Conservation (phyloP, 1,284 basidiomycete species). For the Neolentinus lepideus region DNA sequence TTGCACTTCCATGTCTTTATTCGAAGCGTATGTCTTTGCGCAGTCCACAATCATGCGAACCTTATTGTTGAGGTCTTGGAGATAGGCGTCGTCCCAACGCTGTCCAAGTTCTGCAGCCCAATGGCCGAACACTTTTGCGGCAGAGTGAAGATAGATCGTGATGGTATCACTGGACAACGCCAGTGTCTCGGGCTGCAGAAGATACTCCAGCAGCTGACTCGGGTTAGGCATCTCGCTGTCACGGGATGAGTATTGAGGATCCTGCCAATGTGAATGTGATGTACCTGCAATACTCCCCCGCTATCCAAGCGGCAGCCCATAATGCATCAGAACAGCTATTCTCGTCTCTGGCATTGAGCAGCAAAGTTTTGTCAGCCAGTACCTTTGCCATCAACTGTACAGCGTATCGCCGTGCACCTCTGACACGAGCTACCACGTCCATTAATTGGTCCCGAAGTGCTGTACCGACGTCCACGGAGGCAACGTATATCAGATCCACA, state of each 20-base stretch:
- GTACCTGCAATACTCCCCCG: constrained; percentile 85
- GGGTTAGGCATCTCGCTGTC: constrained; percentile 63
- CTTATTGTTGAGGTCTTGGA: constrained; percentile 52
- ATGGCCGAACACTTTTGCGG: constrained; percentile 81
- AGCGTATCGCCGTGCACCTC: constrained; percentile 69
- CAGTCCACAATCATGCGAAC: constrained; percentile 55
- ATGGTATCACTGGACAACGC: constrained; percentile 56
- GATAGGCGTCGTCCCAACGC: constrained; percentile 67
- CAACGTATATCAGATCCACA: constrained; percentile 83
- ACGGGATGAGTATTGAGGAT: constrained; percentile 5
- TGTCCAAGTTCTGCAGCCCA: constrained; percentile 75
- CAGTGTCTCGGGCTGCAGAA: constrained; percentile 53
- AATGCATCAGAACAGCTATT: constrained; percentile 75
- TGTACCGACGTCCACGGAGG: constrained; percentile 67
- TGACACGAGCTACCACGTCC: constrained; percentile 82
- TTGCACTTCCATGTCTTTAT: constrained; percentile 80
- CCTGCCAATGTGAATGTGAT: constrained; percentile 20
- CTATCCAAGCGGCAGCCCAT: constrained; percentile 92
- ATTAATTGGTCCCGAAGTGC: constrained; percentile 80
- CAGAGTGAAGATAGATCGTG: constrained; percentile 76
- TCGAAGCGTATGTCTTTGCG: constrained; percentile 47
- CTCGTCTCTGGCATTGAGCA: constrained; percentile 53
- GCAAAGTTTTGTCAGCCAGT: constrained; percentile 69
- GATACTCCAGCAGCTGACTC: constrained; percentile 59
- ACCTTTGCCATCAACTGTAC: constrained; percentile 78